Evolutionary conservation across 2,329 filamentous ascomycete species (phyloP).

Genomic region (Arthrinium phaeospermum): DNA sequence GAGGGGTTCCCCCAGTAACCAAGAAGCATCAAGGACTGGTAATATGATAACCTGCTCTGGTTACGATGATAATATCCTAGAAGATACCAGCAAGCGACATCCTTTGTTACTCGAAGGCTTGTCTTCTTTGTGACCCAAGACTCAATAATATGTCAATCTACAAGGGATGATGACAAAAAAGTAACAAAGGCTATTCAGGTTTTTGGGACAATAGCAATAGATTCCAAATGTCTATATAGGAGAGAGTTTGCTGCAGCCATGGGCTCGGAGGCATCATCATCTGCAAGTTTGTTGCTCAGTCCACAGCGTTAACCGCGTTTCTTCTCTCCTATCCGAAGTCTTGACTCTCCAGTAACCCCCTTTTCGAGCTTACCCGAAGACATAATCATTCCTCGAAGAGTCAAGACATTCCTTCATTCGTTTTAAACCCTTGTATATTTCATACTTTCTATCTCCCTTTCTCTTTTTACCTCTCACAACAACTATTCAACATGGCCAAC

Average conservation of each 20-base stretch:
- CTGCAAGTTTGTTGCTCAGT: not conserved
- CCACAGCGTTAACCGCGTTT: constrained; percentile 3
- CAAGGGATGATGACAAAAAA: not conserved
- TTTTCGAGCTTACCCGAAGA: too few relatives aligned
- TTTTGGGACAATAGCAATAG: not conserved
- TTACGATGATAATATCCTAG: not conserved
- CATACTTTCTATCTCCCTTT: not conserved
- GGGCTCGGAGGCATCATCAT: not conserved
- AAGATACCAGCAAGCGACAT: not conserved
- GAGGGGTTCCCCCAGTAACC: not conserved
- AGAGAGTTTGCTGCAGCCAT: not conserved
- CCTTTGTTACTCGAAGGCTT: not conserved
- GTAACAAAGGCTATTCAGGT: not conserved
- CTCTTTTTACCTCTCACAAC: not conserved
- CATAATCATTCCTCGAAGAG: not conserved
- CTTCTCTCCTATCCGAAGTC: not conserved
- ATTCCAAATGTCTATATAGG: not conserved
- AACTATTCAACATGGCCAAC: not conserved
- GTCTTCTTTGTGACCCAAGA: not conserved
- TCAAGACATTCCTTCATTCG: constrained; percentile 3
- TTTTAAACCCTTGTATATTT: not conserved
- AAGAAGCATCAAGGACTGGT: not conserved
- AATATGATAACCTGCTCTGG: not conserved
- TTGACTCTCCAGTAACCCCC: not conserved
- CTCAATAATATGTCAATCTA: not conserved